Percentiles rank a stretch among this genome's conserved stretches.
Evolutionary conservation across 1,284 basidiomycete species (phyloP).

Genomic region (Phylloboletellus chloephorus): DNA sequence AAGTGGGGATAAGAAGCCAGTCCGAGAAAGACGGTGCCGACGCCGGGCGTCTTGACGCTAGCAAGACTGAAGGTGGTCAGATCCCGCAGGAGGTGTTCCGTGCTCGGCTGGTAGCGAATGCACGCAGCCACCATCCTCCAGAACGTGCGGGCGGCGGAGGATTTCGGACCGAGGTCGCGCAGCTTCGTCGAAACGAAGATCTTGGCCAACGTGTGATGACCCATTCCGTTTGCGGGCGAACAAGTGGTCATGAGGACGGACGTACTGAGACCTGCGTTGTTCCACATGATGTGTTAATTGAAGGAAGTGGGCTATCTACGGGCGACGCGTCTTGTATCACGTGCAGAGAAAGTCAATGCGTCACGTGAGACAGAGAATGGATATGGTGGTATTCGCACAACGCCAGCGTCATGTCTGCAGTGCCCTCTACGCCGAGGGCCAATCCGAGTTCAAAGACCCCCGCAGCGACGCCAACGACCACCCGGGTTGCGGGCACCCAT

Average conservation of each 20-base stretch:
- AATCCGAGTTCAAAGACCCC: constrained; percentile 17
- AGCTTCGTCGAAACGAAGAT: constrained; percentile 27
- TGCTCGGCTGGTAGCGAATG: constrained; percentile 23
- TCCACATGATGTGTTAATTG: constrained; percentile 21
- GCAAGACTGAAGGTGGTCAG: constrained; percentile 27
- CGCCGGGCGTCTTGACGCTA: constrained; percentile 18
- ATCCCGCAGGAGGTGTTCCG: constrained; percentile 20
- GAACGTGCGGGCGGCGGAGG: constrained; percentile 20
- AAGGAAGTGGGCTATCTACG: not conserved
- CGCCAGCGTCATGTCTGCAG: constrained; percentile 20
- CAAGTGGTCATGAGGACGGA: constrained; percentile 24
- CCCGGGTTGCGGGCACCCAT: constrained; percentile 44
- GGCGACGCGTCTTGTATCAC: constrained; percentile 21
- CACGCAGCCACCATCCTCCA: constrained; percentile 27
- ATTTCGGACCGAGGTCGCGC: constrained; percentile 25
- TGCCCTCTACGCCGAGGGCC: constrained; percentile 26
- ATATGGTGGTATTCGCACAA: not conserved
- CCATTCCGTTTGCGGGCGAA: constrained; percentile 27
- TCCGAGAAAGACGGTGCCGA: constrained; percentile 25
- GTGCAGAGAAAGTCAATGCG: constrained; percentile 12
- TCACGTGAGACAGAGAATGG: constrained; percentile 16
- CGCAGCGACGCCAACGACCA: constrained; percentile 45
- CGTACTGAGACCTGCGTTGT: constrained; percentile 27
- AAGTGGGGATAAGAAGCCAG: constrained; percentile 10
- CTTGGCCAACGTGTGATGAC: constrained; percentile 25